Base-by-base conservation (phyloP, 1,284 basidiomycete species). In the Uromyces viciae-fabae region DNA sequence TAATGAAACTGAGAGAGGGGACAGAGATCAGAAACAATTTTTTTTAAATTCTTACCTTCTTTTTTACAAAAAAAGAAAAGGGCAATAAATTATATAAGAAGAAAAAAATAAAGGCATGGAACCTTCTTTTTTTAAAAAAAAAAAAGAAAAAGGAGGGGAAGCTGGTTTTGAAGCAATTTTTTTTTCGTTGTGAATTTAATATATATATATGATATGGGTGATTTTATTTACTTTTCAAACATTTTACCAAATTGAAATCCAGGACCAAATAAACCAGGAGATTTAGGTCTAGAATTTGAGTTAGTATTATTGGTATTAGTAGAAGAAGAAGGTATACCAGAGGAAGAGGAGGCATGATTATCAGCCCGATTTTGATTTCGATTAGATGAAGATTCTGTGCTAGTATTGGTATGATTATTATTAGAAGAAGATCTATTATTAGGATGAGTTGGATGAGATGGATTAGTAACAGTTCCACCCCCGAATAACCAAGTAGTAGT, bases 261-360 rank as follows among this genome's bases (percentile, higher is more conserved):
- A 22, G 72, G 72, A 31, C 72, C 72, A 22, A 74, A 74, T n/a
- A 74, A 33, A 33, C 72, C 72, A 7, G 72, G 56, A 38, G 72
- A 69, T 69, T 46, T 69, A 28, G 66, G 66, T 46, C 66, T 46
- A 2, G 42, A 43, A 25, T 40, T 22, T 11, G 66, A 69, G 0
- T 40, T 43, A n/a, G 66, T 43, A n/a, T n/a, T n/a, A n/a, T n/a
- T n/a, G n/a, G n/a, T n/a, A n/a, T n/a, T n/a, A 36, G 60, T 28
- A 25, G 66, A 46, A 28, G 36, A 40, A 31, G 46, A 49, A 69
- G 66, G 9, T 43, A 43, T 31, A 62, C 28, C 36, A 31, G 60
- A 62, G 22, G 66, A 69, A 28, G 66, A 69, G 3, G 66, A 17
- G 22, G 14, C 66, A 31, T n/a, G 42, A 25, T 28, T 40, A 28